These are phyloP conservation scores for Pyropia yezoensis DNA, from an alignment of 23 red algal species.

Conservation along the genomic window DNA sequence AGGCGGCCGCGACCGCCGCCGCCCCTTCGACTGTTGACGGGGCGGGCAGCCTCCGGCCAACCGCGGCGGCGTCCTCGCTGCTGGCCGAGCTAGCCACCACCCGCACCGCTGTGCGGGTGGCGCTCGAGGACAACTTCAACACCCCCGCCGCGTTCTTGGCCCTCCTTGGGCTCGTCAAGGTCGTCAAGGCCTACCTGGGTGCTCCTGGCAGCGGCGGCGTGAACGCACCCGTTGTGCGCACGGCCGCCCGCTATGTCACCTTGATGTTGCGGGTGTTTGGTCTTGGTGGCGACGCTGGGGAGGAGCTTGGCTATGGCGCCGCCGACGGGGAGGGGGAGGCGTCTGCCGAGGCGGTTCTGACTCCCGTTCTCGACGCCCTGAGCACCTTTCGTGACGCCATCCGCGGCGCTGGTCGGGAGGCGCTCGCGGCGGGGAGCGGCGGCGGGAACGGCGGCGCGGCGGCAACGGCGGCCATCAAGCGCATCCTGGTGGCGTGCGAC, in stretches of 20 bases:
- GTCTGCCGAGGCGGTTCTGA: constrained; percentile 30
- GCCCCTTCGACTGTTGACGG: not conserved
- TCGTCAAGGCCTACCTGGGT: constrained; percentile 59
- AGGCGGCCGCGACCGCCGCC: constrained; percentile 15
- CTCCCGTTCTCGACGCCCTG: constrained; percentile 34
- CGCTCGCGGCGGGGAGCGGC: not conserved
- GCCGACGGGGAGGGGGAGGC: constrained; percentile 1
- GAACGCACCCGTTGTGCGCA: constrained; percentile 13
- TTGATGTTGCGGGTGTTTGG: constrained; percentile 73
- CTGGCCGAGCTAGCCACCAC: constrained; percentile 12
- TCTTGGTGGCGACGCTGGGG: constrained; percentile 8
- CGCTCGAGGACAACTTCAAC: constrained; percentile 74
- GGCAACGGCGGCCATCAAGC: constrained; percentile 14
- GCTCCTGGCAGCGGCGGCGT: constrained; percentile 1
- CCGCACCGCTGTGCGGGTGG: constrained; percentile 26
- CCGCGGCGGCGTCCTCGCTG: constrained; percentile 35
- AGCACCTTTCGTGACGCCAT: constrained; percentile 40
- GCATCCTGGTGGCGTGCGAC: constrained; percentile 65
- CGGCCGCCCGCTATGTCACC: constrained; percentile 46
- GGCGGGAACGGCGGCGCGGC: no score
- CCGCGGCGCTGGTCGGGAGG: constrained; percentile 10
- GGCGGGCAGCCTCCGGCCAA: constrained; percentile 12
- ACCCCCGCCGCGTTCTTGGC: constrained; percentile 56
- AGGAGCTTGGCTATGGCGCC: constrained; percentile 43
- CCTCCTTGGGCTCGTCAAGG: constrained; percentile 35